These are phyloP conservation scores for Daldinia sp. DNA, from an alignment of 2,329 filamentous ascomycete genomes.

Conservation along the genomic window DNA sequence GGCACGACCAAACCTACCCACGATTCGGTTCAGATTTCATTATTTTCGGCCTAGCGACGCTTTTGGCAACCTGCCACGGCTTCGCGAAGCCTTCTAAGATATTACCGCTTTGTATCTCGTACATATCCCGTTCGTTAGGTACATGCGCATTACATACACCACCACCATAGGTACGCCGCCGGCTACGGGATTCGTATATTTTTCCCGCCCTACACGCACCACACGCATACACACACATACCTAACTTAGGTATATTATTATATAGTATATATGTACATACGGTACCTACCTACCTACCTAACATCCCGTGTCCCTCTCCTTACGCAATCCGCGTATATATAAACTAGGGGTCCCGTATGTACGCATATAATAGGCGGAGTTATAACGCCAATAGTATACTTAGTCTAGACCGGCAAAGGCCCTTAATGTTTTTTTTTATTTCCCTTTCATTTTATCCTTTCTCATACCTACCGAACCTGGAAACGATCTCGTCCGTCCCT, in stretches of 20 bases:
- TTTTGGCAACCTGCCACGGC: constrained; percentile 32
- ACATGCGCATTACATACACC: not conserved
- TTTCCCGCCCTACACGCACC: not conserved
- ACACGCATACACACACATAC: not conserved
- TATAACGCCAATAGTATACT: not conserved
- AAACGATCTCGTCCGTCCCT: constrained; percentile 31
- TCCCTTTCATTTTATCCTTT: constrained; percentile 5
- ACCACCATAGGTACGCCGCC: not conserved
- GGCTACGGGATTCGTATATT: constrained; percentile 12
- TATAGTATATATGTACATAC: constrained; percentile 7
- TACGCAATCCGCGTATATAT: not conserved
- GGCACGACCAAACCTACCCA: constrained; percentile 34
- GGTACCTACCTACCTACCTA: not conserved
- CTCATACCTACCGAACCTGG: constrained; percentile 39
- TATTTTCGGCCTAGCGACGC: constrained; percentile 28
- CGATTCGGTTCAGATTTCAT: constrained; percentile 43
- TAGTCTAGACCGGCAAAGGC: constrained; percentile 12
- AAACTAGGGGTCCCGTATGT: not conserved
- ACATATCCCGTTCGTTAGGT: not conserved
- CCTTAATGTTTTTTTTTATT: constrained; percentile 2
- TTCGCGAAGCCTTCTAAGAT: constrained; percentile 43
- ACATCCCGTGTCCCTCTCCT: not conserved
- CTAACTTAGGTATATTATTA: not conserved
- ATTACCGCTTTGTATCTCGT: constrained; percentile 34
- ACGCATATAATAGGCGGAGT: constrained; percentile 3